Evolutionary conservation across 331 rosid species (phyloP), one percentile per base, ranked within the genome.

Genomic region (Malus hybrid): DNA sequence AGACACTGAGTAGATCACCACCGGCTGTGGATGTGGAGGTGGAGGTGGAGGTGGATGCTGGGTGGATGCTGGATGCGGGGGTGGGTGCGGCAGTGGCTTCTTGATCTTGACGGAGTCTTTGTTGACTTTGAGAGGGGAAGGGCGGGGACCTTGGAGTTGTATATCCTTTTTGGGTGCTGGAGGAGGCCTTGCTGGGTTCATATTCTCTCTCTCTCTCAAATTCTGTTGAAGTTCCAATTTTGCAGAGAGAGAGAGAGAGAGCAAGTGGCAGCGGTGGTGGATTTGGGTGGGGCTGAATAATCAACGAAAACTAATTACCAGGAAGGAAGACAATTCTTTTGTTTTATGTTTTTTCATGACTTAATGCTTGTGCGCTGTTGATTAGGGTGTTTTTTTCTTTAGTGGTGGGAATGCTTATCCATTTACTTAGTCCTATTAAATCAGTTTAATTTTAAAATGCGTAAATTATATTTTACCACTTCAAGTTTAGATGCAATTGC

Each of bases 131-230:
- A 93, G 92, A 1, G 89, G 95, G 12, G 96, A 77, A 0, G 97
- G 98, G 4, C 97, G 93, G 11, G 90, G 90, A 24, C 98, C 98
- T 66, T 87, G 97, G 32, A 93, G 80, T n/a, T 85, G 97, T 54
- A 87, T 32, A 77, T 90, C 93, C 71, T 78, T 83, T 81, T 66
- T 91, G 0, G 87, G 73, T 4, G 90, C 31, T 18, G 77, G 55
- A 55, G 72, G 34, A 42, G 14, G 48, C 48, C 48, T 10, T 52
- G 27, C 3, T 8, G 14, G 36, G 32, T 63, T 63, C 20, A 52
- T 52, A 50, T 6, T 50, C 1, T 50, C 56, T 6, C n/a, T 15
- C 55, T 39, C 39, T 34, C 39, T 4, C 54, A 6, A 52, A 52
- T 52, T 52, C 57, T 16, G 20, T 52, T 9, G 20, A 1, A 52